Evolutionary conservation across 1,139 yeast genomes (phyloP).

Genomic region (Meyerozyma sp.): DNA sequence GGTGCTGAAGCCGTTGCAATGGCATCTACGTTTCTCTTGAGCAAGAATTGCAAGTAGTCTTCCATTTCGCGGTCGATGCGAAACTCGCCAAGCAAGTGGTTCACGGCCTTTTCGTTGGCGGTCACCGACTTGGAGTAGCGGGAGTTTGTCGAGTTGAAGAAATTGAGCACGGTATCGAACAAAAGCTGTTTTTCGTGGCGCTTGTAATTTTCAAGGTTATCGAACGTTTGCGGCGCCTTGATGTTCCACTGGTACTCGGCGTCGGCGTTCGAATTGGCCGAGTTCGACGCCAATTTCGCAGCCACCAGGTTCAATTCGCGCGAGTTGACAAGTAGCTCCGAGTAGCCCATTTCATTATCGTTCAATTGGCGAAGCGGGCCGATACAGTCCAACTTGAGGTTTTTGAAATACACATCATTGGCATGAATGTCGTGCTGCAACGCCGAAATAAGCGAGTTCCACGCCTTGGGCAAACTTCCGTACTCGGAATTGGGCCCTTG

Average conservation of each 20-base stretch:
- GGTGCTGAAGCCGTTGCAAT: slow-evolving; percentile 3
- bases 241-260: slow-evolving; percentile 58
- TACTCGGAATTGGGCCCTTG: slow-evolving; percentile 24
- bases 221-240: slow-evolving; percentile 74
- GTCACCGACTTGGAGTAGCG: slow-evolving; percentile 40
- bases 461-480: slow-evolving; percentile 51
- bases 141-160: slow-evolving; percentile 58
- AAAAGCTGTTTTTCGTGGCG: slow-evolving; percentile 58
- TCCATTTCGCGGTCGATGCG: slow-evolving; percentile 37
- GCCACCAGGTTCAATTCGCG: slow-evolving; percentile 38
- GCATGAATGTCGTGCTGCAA: slow-evolving; percentile 49
- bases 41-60: slow-evolving; percentile 30
- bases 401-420: slow-evolving; percentile 46
- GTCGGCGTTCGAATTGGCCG: slow-evolving; percentile 7
- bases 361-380: slow-evolving; percentile 49
- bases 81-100: slow-evolving; percentile 49
- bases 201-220: slow-evolving; percentile 73
- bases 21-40: slow-evolving; percentile 20
- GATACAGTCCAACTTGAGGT: slow-evolving; percentile 52
- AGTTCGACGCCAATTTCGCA: slow-evolving; percentile 10
- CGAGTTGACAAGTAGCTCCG: slow-evolving; percentile 37
- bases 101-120: slow-evolving; percentile 61
- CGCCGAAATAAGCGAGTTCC: slow-evolving; percentile 52
- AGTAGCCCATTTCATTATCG: slow-evolving; percentile 47
- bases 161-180: slow-evolving; percentile 64